Percentiles rank a stretch among this genome's conserved stretches.
Evolutionary conservation across 768 basidiomycete species (phyloP).

Genomic region (Mycena amicta): DNA sequence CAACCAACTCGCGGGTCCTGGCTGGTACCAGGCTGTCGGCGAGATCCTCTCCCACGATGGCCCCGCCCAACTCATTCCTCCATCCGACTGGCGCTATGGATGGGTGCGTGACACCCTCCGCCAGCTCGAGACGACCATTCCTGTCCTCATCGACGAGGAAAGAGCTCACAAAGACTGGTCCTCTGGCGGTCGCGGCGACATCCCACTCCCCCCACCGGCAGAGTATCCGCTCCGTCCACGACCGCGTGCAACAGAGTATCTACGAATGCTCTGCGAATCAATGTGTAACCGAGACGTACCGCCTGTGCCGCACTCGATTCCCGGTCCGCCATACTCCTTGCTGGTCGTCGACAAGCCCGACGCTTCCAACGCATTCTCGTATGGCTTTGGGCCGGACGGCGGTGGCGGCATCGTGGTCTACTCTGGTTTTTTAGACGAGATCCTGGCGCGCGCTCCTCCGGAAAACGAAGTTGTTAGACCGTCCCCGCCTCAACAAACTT

Average conservation of each 20-base stretch:
- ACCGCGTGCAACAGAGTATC: conserved; percentile 71
- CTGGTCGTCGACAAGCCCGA: conserved; percentile 87
- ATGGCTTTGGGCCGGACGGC: conserved; percentile 91
- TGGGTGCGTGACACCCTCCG: conserved; percentile 87
- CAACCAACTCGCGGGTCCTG: conserved; percentile 75
- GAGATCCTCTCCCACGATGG: conserved; percentile 74
- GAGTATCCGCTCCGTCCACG: conserved; percentile 82
- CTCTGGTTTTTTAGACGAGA: conserved; percentile 89
- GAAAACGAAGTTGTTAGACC: conserved; percentile 23
- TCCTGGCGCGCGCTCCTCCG: conserved; percentile 56
- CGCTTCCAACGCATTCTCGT: conserved; percentile 89
- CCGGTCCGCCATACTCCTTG: conserved; percentile 88
- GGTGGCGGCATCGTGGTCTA: conserved; percentile 94
- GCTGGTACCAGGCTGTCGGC: conserved; percentile 85
- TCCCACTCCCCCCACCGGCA: conserved; percentile 79
- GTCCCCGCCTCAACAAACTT: conserved; percentile 28
- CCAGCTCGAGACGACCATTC: conserved; percentile 74
- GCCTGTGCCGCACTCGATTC: conserved; percentile 55
- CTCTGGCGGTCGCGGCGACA: conserved; percentile 47
- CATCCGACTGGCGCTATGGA: conserved; percentile 83
- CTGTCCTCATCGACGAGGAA: conserved; percentile 61
- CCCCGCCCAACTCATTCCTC: conserved; percentile 63
- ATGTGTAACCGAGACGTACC: conserved; percentile 46
- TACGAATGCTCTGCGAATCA: conserved; percentile 59
- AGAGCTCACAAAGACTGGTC: conserved; percentile 61